These are phyloP conservation scores for Rhazya stricta DNA, from an alignment of 257 asterid genomes.

Conservation along the genomic window DNA sequence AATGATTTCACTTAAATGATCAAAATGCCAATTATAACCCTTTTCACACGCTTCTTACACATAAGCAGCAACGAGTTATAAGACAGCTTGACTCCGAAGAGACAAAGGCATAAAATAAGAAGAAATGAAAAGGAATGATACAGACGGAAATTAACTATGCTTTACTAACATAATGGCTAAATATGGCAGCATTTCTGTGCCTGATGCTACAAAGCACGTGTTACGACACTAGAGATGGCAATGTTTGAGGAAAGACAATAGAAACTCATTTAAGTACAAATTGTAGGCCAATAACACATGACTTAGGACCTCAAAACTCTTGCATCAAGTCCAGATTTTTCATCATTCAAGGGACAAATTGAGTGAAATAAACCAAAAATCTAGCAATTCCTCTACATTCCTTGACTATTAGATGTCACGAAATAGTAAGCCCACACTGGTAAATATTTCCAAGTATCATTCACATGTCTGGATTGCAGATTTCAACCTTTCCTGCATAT, in stretches of 20 bases:
- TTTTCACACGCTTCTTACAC: no score
- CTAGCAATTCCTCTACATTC: neutral
- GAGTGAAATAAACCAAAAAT: neutral
- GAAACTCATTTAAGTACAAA: neutral
- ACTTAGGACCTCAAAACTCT: neutral
- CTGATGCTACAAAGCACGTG: neutral
- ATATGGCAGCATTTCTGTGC: neutral
- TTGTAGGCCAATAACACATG: neutral
- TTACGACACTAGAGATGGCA: neutral
- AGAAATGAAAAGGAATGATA: no score
- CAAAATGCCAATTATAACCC: no score
- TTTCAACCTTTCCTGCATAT: no score
- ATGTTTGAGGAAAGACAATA: neutral
- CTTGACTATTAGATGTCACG: no score
- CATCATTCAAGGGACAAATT: neutral
- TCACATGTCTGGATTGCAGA: neutral
- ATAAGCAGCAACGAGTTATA: neutral
- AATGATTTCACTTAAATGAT: no score
- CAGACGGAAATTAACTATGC: neutral
- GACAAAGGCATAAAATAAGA: neutral
- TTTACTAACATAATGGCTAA: neutral
- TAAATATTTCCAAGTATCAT: neutral
- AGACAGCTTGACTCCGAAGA: neutral
- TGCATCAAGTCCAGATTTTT: neutral
- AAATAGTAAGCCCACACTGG: no score